Conservation (phyloP, 2,329 filamentous ascomycete genomes). For the Juglanconis oblonga region DNA sequence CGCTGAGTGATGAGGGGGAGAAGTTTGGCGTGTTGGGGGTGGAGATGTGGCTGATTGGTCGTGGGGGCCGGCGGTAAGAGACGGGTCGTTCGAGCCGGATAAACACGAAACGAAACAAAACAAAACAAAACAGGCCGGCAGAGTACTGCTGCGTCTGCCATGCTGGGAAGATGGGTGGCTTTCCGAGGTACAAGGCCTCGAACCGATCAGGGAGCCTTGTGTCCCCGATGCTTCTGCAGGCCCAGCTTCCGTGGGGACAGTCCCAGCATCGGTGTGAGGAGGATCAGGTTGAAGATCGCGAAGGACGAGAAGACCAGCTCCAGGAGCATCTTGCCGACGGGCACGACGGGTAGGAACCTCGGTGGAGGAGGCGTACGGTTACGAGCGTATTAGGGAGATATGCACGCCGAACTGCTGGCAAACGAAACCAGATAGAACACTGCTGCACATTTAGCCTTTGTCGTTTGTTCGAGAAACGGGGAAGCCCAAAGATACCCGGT, state of each 20-base stretch:
- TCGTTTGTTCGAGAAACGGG: not conserved
- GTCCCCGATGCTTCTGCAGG: not conserved
- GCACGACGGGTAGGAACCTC: not conserved
- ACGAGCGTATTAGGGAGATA: not conserved
- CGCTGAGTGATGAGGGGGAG: conserved; percentile 84
- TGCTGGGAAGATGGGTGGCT: not conserved
- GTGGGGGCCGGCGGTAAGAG: conserved; percentile 18
- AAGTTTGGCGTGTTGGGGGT: conserved; percentile 91
- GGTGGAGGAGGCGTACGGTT: not conserved
- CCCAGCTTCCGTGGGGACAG: not conserved
- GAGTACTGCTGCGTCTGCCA: too few species aligned
- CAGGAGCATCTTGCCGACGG: not conserved
- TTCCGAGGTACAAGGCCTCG: not conserved
- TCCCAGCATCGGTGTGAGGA: conserved; percentile 1
- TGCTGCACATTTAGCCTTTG: conserved; percentile 6
- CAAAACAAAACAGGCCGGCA: not conserved
- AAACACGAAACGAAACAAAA: not conserved
- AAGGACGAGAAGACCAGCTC: conserved; percentile 7
- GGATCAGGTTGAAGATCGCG: conserved; percentile 2
- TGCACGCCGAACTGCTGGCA: not conserved
- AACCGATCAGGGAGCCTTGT: not conserved
- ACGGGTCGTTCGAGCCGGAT: not conserved
- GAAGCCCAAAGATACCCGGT: not conserved
- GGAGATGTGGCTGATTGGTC: conserved; percentile 88
- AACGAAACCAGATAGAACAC: not conserved